Percentiles rank a stretch among this genome's conserved stretches.
These are phyloP conservation scores for Dentiscutata heterogama DNA, from an alignment of 371 early-diverging fungal species.

Conservation along the genomic window DNA sequence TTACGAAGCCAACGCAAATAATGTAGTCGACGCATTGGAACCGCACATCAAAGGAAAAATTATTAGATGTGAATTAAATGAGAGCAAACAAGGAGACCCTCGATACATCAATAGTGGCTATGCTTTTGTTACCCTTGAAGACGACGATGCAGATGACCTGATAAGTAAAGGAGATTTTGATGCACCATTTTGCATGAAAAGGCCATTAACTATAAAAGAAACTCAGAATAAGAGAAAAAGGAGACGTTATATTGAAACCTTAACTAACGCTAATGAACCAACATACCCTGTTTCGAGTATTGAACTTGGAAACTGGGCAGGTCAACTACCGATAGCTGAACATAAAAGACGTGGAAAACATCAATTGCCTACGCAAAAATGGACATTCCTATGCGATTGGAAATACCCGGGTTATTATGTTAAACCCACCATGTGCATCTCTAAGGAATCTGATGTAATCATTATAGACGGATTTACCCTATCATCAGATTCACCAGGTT, in stretches of 20 bases:
- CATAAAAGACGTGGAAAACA: not conserved
- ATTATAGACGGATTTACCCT: constrained; percentile 1
- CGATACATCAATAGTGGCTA: not conserved
- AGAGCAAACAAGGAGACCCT: not conserved
- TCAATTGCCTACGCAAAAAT: not conserved
- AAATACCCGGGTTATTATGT: not conserved
- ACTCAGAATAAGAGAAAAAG: not conserved
- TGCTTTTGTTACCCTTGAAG: not conserved
- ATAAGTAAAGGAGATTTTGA: not conserved
- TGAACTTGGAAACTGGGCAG: constrained; percentile 30
- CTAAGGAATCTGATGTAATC: not conserved
- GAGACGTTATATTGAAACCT: not conserved
- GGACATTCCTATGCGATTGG: constrained; percentile 31
- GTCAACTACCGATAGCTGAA: not conserved
- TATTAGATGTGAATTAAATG: not conserved
- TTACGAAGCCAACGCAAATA: not conserved
- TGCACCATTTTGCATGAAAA: not conserved
- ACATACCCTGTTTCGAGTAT: not conserved
- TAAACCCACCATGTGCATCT: not conserved
- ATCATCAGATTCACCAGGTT: not conserved
- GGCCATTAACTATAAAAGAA: not conserved
- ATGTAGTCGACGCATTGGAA: not conserved
- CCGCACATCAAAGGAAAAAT: not conserved
- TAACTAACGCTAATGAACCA: not conserved
- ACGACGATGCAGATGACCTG: not conserved